Evolutionary conservation across 176 grass and related monocot species (phyloP).

Genomic region (Triticum urartu): DNA sequence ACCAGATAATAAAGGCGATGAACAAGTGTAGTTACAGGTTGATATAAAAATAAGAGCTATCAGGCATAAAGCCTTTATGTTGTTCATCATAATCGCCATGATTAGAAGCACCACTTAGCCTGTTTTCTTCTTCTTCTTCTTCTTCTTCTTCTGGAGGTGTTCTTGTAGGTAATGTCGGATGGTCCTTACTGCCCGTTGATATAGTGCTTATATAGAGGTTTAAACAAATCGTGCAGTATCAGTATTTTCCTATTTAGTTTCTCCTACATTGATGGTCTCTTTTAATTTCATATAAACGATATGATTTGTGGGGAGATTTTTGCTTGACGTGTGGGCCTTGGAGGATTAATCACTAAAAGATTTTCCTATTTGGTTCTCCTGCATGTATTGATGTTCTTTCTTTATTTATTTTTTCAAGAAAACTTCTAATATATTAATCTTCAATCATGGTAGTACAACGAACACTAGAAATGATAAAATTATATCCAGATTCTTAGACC

Average conservation of each 20-base stretch:
- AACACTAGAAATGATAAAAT: no score
- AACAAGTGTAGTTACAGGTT: neutral
- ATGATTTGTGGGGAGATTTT: no score
- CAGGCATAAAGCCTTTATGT: neutral
- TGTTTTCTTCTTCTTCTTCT: neutral
- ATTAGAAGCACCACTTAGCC: neutral
- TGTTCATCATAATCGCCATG: neutral
- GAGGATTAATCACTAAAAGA: no score
- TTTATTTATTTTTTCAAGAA: no score
- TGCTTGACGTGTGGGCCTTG: no score
- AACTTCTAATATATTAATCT: no score
- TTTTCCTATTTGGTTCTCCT: no score
- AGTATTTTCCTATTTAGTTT: neutral
- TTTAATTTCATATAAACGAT: neutral
- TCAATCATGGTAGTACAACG: no score
- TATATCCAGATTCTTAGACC: no score
- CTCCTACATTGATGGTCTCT: neutral
- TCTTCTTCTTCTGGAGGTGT: neutral
- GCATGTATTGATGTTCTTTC: no score
- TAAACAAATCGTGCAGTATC: neutral
- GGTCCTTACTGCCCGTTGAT: neutral
- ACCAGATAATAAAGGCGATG: neutral
- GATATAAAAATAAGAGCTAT: neutral
- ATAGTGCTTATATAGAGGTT: neutral
- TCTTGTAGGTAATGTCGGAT: neutral